phyloP scores from a whole-genome alignment of 2,329 filamentous ascomycete genomes.

The Herpotrichia juniperi region DNA sequence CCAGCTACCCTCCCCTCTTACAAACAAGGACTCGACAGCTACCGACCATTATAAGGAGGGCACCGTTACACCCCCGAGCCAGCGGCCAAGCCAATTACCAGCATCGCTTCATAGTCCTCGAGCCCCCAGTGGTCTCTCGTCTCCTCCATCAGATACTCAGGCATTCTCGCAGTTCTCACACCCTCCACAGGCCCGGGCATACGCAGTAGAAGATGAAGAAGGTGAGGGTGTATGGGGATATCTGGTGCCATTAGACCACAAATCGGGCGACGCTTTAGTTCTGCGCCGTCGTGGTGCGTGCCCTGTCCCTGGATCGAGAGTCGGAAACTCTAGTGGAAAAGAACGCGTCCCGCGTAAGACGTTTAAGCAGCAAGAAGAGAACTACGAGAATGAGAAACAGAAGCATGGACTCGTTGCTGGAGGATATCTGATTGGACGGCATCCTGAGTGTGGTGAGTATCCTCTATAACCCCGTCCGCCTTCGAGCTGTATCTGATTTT shows the following conservation, averaged over 20 bases:
- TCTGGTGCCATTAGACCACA: slow-evolving; percentile 78
- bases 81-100: slow-evolving; percentile 50
- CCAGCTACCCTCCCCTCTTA: slow-evolving; percentile 82
- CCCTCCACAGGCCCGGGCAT: slow-evolving; percentile 72
- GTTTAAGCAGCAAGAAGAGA: slow-evolving; percentile 67
- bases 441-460: slow-evolving; percentile 86
- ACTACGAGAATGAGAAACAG: slow-evolving; percentile 62
- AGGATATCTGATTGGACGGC: slow-evolving; percentile 89
- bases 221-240: slow-evolving; percentile 95
- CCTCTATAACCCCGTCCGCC: slow-evolving; percentile 15
- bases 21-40: slow-evolving; percentile 68
- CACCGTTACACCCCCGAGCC: slow-evolving; percentile 69
- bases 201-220: slow-evolving; percentile 84
- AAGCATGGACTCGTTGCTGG: slow-evolving; percentile 66
- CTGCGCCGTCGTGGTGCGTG: slow-evolving; percentile 77
- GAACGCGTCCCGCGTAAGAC: slow-evolving; percentile 57
- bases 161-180: slow-evolving; percentile 77
- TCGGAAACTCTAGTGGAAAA: slow-evolving; percentile 44
- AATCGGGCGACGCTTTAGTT: slow-evolving; percentile 72
- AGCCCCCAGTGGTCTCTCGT: slow-evolving; percentile 53
- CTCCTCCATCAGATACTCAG: slow-evolving; percentile 78
- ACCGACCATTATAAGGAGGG: slow-evolving; percentile 69
- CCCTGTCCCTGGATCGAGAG: slow-evolving; percentile 57
- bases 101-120: slow-evolving; percentile 23
- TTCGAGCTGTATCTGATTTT: slow-evolving; percentile 16